Percentiles rank a stretch among this genome's conserved stretches.
Conservation (phyloP, 1,139 yeast genomes). For the Sugiyamaella grinbergsii region DNA sequence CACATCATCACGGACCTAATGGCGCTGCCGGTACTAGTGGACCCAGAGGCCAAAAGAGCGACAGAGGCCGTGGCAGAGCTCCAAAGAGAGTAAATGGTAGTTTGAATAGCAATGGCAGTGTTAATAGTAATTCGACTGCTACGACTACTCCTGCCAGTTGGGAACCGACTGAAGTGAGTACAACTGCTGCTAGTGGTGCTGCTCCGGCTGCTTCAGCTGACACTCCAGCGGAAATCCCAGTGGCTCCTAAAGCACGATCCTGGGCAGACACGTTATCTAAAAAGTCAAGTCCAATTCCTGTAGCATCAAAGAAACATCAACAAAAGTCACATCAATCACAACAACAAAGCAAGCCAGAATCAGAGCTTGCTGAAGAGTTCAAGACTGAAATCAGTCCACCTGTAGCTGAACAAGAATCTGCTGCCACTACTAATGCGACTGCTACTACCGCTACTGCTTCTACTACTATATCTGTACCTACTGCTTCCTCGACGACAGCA, state of each 20-base stretch:
- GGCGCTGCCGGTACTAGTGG: no score
- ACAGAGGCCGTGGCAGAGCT: constrained; percentile 28
- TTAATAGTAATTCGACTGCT: constrained; percentile 7
- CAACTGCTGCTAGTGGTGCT: constrained; percentile 22
- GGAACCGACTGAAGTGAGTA: constrained; percentile 16
- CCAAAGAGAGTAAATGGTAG: constrained; percentile 26
- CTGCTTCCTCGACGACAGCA: constrained; percentile 6
- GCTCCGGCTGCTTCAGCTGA: constrained; percentile 23
- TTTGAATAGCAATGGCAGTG: no score
- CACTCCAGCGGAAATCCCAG: constrained; percentile 30
- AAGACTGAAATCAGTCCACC: no score
- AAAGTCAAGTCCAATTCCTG: constrained; percentile 26
- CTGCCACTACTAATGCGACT: constrained; percentile 1
- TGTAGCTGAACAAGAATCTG: constrained; percentile 13
- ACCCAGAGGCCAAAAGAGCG: constrained; percentile 23
- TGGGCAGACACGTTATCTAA: constrained; percentile 37
- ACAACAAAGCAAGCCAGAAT: constrained; percentile 15
- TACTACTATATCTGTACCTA: constrained; percentile 17
- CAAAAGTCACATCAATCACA: constrained; percentile 4
- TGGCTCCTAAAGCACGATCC: constrained; percentile 32
- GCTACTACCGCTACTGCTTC: constrained; percentile 14
- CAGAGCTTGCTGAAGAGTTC: background rate
- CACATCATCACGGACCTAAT: constrained; percentile 1
- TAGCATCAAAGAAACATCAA: constrained; percentile 8
- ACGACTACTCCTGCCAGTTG: constrained; percentile 16